Percentiles rank a stretch among this genome's conserved stretches.
Evolutionary conservation across 1,284 basidiomycete species (phyloP).

Genomic region (Chalciporus sp.): DNA sequence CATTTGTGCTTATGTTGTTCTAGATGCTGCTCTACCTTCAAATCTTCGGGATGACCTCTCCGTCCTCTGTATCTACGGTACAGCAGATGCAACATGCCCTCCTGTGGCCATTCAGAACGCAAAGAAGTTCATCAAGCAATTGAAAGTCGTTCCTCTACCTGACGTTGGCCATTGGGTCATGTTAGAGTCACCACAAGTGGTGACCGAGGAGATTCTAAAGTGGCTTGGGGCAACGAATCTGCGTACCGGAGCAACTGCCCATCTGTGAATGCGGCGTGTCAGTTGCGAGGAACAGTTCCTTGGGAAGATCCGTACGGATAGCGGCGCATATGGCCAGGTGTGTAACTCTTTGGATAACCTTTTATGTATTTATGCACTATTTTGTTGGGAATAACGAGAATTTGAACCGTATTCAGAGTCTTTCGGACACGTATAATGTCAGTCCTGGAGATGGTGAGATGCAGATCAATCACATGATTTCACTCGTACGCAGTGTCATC

Average conservation of each 20-base stretch:
- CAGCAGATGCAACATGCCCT: slow-evolving; percentile 47
- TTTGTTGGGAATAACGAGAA: background rate
- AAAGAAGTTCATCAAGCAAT: slow-evolving; percentile 47
- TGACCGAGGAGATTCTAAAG: slow-evolving; percentile 46
- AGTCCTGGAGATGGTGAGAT: too few relatives aligned
- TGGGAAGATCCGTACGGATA: background rate
- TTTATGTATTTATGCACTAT: background rate
- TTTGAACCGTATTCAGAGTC: background rate
- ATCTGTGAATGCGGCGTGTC: slow-evolving; percentile 8
- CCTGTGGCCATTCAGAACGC: slow-evolving; percentile 42
- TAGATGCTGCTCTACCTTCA: slow-evolving; percentile 41
- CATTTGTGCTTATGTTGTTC: background rate
- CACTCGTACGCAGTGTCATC: background rate
- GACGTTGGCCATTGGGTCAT: slow-evolving; percentile 69
- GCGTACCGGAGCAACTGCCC: background rate
- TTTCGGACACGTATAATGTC: background rate
- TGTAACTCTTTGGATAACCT: background rate
- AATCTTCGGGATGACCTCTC: slow-evolving; percentile 50
- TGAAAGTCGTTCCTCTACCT: slow-evolving; percentile 53
- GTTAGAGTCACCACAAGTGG: slow-evolving; percentile 55
- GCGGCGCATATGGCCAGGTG: background rate
- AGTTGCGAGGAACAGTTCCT: background rate
- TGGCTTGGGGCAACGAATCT: slow-evolving; percentile 44
- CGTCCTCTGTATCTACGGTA: slow-evolving; percentile 64
- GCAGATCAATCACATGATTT: background rate